Evolutionary conservation across 352 stramenopile species (phyloP), one percentile per base, ranked within the genome.

Genomic region (Pythium apleroticum): DNA sequence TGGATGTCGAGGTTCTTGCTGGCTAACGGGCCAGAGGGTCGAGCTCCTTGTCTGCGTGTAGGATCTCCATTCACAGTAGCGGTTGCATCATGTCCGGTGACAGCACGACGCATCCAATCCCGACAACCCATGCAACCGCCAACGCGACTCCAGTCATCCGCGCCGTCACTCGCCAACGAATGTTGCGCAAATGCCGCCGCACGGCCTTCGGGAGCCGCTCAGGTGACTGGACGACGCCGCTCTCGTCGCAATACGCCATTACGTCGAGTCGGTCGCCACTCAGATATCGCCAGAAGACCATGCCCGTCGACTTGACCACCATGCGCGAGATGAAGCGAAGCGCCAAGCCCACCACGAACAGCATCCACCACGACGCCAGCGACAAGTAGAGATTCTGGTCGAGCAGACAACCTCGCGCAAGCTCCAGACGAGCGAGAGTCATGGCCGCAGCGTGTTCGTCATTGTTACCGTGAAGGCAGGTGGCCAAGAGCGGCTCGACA

Each of bases 371-470:
- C 22, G 76, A 88, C 20, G 80, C 60, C 48, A 76, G 27, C 10
- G 67, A 74, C 55, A 92, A 66, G 57, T 92, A 92, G 25, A 90
- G 54, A n/a, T 66, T 69, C 46, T 80, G 75, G 59, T 92, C 84
- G 17, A 79, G 66, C 22, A 74, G 71, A 52, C 84, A 92, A 5
- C 72, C 55, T 12, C 88, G 77, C 2, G 22, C 56, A 24, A 75
- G 71, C 19, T 89, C 64, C 20, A 90, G 45, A 17, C 59, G 56
- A 15, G 19, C 12, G 8, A 65, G 28, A 1, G 50, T 43, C 5
- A 33, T 12, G 14, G 22, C 20, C 50, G 46, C 46, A 43, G 19
- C 12, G 45, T 12, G 1, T 58, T 24, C 3, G 35, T 30, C 25
- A 20, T 49, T 1, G 27, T 28, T 3, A 5, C 31, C 33, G 22